Conservation (phyloP, 1,284 basidiomycete species). For the Farysia itapuensis region DNA sequence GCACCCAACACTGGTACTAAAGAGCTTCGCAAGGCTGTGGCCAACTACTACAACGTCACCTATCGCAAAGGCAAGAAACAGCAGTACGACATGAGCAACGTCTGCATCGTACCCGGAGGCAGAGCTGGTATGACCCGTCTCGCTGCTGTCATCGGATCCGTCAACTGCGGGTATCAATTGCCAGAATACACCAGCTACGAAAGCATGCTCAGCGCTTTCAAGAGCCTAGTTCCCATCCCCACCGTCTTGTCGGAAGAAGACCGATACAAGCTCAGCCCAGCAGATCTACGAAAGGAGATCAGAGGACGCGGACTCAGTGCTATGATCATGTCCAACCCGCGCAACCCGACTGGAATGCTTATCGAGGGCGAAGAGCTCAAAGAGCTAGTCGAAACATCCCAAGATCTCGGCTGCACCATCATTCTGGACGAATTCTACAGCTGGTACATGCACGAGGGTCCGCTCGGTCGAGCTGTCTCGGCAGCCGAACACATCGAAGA, state of each 20-base stretch:
- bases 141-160: constrained; percentile 84
- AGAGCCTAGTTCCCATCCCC: constrained; percentile 73
- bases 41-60: constrained; percentile 70
- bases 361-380: constrained; percentile 72
- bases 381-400: constrained; percentile 73
- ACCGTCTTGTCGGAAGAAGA: constrained; percentile 61
- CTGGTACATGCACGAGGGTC: constrained; percentile 77
- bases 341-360: constrained; percentile 84
- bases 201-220: constrained; percentile 81
- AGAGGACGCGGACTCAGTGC: constrained; percentile 71
- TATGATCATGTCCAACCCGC: constrained; percentile 83
- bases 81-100: constrained; percentile 84
- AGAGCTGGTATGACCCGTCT: constrained; percentile 83
- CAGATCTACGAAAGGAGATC: constrained; percentile 61
- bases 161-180: constrained; percentile 69
- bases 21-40: constrained; percentile 61
- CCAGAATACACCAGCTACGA: constrained; percentile 76
- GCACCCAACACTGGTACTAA: constrained; percentile 90
- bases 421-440: constrained; percentile 91
- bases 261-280: constrained; percentile 73
- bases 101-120: constrained; percentile 85
- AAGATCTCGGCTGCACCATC: constrained; percentile 73
- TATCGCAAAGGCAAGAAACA: constrained; percentile 78
- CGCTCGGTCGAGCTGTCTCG: constrained; percentile 78
- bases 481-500: constrained; percentile 80